Evolutionary conservation across 768 basidiomycete genomes (phyloP).

Genomic region (Punctularia strigosozonata): DNA sequence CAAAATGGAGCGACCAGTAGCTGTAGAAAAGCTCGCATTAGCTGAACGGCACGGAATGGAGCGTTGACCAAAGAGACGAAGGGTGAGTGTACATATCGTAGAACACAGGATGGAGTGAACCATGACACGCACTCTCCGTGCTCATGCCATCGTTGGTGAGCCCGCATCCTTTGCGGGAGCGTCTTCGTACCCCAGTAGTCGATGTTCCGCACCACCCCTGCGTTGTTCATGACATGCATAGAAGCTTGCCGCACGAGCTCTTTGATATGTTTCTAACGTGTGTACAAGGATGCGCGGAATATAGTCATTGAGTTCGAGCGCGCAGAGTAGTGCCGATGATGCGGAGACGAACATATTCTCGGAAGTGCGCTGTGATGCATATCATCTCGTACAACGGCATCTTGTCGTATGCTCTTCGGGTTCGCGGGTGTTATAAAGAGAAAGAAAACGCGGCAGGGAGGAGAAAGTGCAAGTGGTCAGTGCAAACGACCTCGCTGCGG

Average conservation of each 20-base stretch:
- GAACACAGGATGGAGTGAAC: not conserved
- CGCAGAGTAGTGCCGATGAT: not conserved
- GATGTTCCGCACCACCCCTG: constrained; percentile 75
- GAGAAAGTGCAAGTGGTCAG: no score
- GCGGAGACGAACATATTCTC: constrained; percentile 48
- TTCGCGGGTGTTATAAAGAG: no score
- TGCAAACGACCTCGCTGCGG: no score
- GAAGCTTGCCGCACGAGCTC: constrained; percentile 63
- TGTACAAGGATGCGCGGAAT: not conserved
- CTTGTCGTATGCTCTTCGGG: no score
- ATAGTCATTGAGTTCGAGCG: not conserved
- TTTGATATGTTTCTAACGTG: constrained; percentile 55
- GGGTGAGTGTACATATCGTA: no score
- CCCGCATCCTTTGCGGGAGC: constrained; percentile 65
- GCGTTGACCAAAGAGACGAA: not conserved
- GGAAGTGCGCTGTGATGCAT: constrained; percentile 69
- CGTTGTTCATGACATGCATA: constrained; percentile 56
- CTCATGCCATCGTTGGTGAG: constrained; percentile 41
- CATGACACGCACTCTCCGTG: constrained; percentile 71
- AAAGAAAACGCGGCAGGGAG: no score
- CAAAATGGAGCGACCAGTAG: constrained; percentile 88
- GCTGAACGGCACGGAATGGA: not conserved
- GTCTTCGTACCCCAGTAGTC: constrained; percentile 63
- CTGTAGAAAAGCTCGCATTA: constrained; percentile 24
- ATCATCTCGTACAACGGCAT: constrained; percentile 90